Percentiles rank a stretch among this genome's conserved stretches.
Conservation (phyloP, 176 grass and related monocot species). For the Typha latifolia region DNA sequence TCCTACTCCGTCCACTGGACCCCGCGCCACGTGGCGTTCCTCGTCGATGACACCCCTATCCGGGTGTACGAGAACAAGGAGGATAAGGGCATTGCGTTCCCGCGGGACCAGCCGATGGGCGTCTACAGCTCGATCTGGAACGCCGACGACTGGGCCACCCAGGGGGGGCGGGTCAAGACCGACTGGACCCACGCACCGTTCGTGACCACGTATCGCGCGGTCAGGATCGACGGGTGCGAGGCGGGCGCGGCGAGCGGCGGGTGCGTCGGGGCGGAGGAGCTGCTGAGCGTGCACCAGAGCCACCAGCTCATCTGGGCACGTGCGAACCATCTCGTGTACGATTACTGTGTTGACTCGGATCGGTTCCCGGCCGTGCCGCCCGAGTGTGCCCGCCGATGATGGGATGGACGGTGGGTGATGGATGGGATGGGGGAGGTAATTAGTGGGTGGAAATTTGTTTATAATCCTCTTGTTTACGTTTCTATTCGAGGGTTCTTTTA, state of each 20-base stretch:
- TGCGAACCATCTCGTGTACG: slow-evolving; percentile 88
- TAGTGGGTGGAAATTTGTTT: too few species aligned
- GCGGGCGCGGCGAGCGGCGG: slow-evolving; percentile 29
- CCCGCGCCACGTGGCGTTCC: slow-evolving; percentile 85
- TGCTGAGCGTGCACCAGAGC: slow-evolving; percentile 83
- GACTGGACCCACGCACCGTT: slow-evolving; percentile 98
- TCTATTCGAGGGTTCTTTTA: too few species aligned
- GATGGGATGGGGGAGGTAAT: too few species aligned
- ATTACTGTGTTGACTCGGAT: slow-evolving; percentile 75
- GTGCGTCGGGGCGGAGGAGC: slow-evolving; percentile 40
- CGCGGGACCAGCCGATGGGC: slow-evolving; percentile 66
- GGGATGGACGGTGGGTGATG: background rate
- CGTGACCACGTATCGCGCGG: slow-evolving; percentile 52
- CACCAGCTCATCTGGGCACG: slow-evolving; percentile 92
- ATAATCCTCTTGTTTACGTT: too few species aligned
- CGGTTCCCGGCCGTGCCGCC: slow-evolving; percentile 65
- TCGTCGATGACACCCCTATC: slow-evolving; percentile 85
- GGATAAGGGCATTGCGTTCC: slow-evolving; percentile 27
- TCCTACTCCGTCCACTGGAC: slow-evolving; percentile 60
- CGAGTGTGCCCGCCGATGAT: slow-evolving; percentile 47
- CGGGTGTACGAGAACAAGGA: slow-evolving; percentile 70
- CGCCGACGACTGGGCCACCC: slow-evolving; percentile 98
- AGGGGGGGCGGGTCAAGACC: slow-evolving; percentile 86
- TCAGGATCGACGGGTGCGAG: slow-evolving; percentile 67
- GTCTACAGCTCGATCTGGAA: slow-evolving; percentile 99